phyloP scores from a whole-genome alignment of 192 early-diverging fungal genomes.

The Chytriomyces confervae region DNA sequence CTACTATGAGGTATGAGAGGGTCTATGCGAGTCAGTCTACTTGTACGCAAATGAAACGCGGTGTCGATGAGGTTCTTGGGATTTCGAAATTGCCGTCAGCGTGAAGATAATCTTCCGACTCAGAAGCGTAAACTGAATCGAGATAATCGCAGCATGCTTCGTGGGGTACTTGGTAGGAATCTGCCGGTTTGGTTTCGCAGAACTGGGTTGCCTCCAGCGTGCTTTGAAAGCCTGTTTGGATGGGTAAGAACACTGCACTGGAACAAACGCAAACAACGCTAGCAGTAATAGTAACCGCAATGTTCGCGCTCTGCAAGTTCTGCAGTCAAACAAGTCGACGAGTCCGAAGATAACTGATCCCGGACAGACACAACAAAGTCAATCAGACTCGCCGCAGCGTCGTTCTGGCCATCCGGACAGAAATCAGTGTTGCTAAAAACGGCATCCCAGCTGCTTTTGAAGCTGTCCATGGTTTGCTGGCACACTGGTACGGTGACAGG shows the following conservation, averaged over 20 bases:
- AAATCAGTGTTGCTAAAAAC: not conserved
- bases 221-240: constrained; percentile 1
- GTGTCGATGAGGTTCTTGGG: not conserved
- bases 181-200: not conserved
- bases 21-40: constrained; percentile 1
- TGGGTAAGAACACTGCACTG: not conserved
- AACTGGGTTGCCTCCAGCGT: not conserved
- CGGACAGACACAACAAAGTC: not conserved
- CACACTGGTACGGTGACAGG: constrained; percentile 1
- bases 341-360: not conserved
- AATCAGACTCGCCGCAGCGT: not conserved
- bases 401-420: constrained; percentile 9
- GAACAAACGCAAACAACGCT: not conserved
- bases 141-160: constrained; percentile 6
- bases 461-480: not conserved
- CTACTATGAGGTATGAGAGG: no score
- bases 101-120: not conserved
- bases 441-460: not conserved
- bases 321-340: not conserved
- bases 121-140: not conserved
- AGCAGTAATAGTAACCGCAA: constrained; percentile 1
- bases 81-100: not conserved
- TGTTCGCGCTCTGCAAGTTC: constrained; percentile 3
- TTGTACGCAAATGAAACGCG: constrained; percentile 24
- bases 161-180: not conserved